A percentile compares a stretch with the other conserved stretches of the same genome.
phyloP scores from a whole-genome alignment of 257 asterid species.

The Verbascum thapsus region DNA sequence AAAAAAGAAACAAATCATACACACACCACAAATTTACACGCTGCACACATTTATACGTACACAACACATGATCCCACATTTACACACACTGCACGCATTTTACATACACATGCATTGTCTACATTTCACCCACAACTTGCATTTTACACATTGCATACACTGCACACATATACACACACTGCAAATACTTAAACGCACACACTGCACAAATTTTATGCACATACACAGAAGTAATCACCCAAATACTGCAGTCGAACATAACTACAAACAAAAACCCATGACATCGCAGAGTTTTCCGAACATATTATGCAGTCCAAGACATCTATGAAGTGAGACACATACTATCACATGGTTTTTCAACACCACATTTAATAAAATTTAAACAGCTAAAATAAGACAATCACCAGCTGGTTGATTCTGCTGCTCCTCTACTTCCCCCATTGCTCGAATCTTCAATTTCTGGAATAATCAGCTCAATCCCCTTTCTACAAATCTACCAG shows the following conservation, averaged over 20 bases:
- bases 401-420: conserved; percentile 51
- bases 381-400: conserved; percentile 20
- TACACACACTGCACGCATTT: too few species aligned
- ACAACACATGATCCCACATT: too few species aligned
- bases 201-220: neutral
- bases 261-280: conserved; percentile 17
- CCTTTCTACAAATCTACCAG: conserved; percentile 12
- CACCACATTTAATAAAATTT: neutral
- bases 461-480: neutral
- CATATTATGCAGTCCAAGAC: too few species aligned
- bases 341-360: neutral
- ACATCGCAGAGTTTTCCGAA: too few species aligned
- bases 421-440: conserved; percentile 62
- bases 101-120: too few species aligned
- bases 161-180: too few species aligned
- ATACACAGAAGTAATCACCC: conserved; percentile 7
- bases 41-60: too few species aligned
- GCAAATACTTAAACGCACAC: too few species aligned
- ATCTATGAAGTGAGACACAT: neutral
- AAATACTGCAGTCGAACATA: neutral
- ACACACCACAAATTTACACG: too few species aligned
- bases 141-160: too few species aligned
- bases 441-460: conserved; percentile 32
- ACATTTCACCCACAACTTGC: too few species aligned
- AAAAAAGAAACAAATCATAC: too few species aligned